Evolutionary conservation across 2,329 filamentous ascomycete genomes (phyloP), one percentile per base, ranked within the genome.

Genomic region (Ramularia endophylla): DNA sequence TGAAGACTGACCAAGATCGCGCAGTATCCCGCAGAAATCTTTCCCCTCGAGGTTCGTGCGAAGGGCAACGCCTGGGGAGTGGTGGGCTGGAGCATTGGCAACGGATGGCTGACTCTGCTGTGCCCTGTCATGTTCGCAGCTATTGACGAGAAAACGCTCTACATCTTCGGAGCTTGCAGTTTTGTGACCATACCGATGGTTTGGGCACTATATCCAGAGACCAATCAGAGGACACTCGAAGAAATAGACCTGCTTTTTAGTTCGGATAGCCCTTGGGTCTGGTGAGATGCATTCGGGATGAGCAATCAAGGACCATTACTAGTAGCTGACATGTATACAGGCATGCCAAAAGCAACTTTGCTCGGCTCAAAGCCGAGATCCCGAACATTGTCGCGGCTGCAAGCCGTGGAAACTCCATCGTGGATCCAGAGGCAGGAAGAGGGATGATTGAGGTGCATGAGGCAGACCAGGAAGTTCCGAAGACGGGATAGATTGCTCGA

Each of bases 31-130:
- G 80, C 83, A 1, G 83, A 88, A 57, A 87, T 87, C 41, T 87
- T 85, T 54, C 82, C 83, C 0, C 63, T 86, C 0, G 74, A 82
- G 45, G 74, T 86, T 0, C 74, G 84, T 16, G 83, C 84, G 1
- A 81, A 83, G 52, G 84, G 83, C 5, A 87, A 87, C 46, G 81
- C 83, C 0, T 87, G 78, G 74, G 83, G 84, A 15, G 83, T 87
- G 0, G 75, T 86, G 0, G 83, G 84, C 0, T 88, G 83, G 84
- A 77, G 72, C 11, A 85, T 87, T 37, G 83, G 84, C 0, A 86
- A 86, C 50, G 82, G 81, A 12, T 84, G 80, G 57, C 30, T 53
- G 22, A 60, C 63, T 0, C 53, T 69, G 1, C 56, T 68, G 1
- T 63, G 59, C n/a, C 65, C 65, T 0, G 56, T 64, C n/a, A 81